Evolutionary conservation across 2,329 filamentous ascomycete species (phyloP).

Genomic region (Talaromyces sp.): DNA sequence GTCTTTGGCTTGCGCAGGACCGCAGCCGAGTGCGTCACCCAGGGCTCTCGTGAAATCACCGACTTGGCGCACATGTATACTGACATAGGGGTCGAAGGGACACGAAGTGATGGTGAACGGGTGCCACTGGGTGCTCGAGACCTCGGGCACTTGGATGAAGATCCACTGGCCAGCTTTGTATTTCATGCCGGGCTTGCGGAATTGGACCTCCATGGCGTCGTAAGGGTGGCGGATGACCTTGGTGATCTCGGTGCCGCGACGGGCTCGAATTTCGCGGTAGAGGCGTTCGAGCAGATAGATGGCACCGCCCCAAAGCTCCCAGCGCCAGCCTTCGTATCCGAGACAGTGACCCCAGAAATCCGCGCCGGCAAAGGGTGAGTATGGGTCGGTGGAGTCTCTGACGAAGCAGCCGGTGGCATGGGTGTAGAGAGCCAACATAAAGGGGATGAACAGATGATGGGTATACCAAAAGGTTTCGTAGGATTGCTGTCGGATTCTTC

Average conservation of each 20-base stretch:
- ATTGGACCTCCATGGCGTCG: conserved; percentile 95
- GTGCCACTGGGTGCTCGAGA: conserved; percentile 92
- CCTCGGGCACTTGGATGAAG: conserved; percentile 86
- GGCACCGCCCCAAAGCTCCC: conserved; percentile 83
- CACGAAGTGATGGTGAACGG: conserved; percentile 99
- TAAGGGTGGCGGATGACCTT: conserved; percentile 95
- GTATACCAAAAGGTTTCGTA: conserved; percentile 99
- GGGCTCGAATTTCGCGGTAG: conserved; percentile 82
- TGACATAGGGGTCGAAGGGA: conserved; percentile 91
- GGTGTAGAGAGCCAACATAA: conserved; percentile 88
- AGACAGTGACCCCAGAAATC: conserved; percentile 89
- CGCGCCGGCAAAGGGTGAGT: conserved; percentile 79
- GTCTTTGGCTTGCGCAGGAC: conserved; percentile 77
- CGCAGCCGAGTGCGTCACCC: conserved; percentile 93
- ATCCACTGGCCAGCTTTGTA: conserved; percentile 99
- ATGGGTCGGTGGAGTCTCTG: conserved; percentile 65
- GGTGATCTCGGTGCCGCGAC: conserved; percentile 81
- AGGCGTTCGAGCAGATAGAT: conserved; percentile 84
- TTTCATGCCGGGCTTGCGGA: conserved; percentile 90
- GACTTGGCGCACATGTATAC: conserved; percentile 90
- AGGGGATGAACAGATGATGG: conserved; percentile 96
- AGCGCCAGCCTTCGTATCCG: conserved; percentile 94
- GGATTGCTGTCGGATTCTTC: conserved; percentile 90
- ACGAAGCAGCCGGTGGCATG: conserved; percentile 97
- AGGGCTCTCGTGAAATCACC: conserved; percentile 93